phyloP scores from a whole-genome alignment of 1,284 basidiomycete genomes.

The Inonotus obliquus region DNA sequence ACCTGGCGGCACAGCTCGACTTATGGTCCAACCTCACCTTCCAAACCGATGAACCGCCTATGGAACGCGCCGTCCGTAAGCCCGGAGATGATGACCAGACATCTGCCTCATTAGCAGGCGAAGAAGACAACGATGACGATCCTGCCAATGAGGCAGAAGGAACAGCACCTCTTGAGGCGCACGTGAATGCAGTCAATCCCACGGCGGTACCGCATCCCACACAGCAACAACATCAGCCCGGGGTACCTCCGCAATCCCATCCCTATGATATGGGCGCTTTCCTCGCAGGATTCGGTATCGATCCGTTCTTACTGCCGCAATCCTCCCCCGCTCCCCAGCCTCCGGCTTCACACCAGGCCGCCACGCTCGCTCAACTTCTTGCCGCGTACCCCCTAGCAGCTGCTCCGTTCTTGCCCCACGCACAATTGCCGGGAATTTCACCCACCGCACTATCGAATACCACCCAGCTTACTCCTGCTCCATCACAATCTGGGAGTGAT shows the following conservation, averaged over 20 bases:
- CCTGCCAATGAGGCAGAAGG: conserved; percentile 31
- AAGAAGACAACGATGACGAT: conserved; percentile 45
- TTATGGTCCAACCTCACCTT: conserved; percentile 82
- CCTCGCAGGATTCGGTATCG: conserved; percentile 58
- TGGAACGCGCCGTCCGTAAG: conserved; percentile 26
- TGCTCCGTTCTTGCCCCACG: conserved; percentile 20
- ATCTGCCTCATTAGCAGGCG: conserved; percentile 21
- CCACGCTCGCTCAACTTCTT: conserved; percentile 62
- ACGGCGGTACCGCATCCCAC: conserved; percentile 30
- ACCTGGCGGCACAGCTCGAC: conserved; percentile 71
- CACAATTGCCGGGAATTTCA: conserved; percentile 24
- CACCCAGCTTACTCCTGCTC: background rate
- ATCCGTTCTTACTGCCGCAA: conserved; percentile 43
- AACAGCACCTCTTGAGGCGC: conserved; percentile 47
- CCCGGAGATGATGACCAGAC: conserved; percentile 27
- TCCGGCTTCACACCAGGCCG: conserved; percentile 33
- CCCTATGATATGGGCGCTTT: conserved; percentile 51
- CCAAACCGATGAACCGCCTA: conserved; percentile 64
- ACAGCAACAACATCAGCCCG: conserved; percentile 20
- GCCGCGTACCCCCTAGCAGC: conserved; percentile 43
- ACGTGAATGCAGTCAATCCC: conserved; percentile 54
- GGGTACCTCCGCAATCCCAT: background rate
- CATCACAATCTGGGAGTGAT: background rate
- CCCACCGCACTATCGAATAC: conserved; percentile 20
- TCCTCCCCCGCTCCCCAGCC: conserved; percentile 24